Percentiles rank a stretch among this genome's conserved stretches.
These are phyloP conservation scores for Juglanconis sp. DNA, from an alignment of 2,329 filamentous ascomycete species.

Conservation along the genomic window DNA sequence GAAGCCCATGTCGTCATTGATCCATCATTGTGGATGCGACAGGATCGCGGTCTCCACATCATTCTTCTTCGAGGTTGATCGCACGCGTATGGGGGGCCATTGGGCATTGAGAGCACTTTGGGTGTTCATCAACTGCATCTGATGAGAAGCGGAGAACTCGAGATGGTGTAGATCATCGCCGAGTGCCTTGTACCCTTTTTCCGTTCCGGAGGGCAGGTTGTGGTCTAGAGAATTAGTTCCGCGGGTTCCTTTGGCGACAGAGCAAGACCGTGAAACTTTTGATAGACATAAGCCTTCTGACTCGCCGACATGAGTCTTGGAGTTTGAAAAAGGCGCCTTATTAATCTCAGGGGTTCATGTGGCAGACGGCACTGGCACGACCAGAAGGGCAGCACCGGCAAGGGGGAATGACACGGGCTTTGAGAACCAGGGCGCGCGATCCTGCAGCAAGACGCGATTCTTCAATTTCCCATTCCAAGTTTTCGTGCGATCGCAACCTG, in stretches of 20 bases:
- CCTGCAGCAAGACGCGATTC: constrained; percentile 16
- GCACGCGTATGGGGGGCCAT: too few relatives aligned
- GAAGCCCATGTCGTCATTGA: constrained; percentile 9
- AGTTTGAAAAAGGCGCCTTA: neutral
- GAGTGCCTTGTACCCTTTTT: too few relatives aligned
- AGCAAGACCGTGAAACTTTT: neutral
- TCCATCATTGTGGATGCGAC: constrained; percentile 5
- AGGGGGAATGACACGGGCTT: constrained; percentile 2
- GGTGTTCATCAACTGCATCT: too few relatives aligned
- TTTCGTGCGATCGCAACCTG: neutral
- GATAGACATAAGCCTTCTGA: neutral
- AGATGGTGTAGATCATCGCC: too few relatives aligned
- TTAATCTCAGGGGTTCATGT: neutral
- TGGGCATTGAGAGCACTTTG: too few relatives aligned
- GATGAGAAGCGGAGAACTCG: too few relatives aligned
- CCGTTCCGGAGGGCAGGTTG: too few relatives aligned
- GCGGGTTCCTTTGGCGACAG: neutral
- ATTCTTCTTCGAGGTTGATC: neutral
- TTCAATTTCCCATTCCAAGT: constrained; percentile 20
- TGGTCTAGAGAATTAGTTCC: too few relatives aligned
- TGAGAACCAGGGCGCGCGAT: neutral
- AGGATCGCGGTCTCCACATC: constrained; percentile 8
- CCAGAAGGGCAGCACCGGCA: constrained; percentile 3
- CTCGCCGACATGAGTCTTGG: neutral
- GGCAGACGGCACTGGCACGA: neutral